phyloP scores from a whole-genome alignment of 1,139 yeast genomes.

The Pneumocystis wakefieldiae region DNA sequence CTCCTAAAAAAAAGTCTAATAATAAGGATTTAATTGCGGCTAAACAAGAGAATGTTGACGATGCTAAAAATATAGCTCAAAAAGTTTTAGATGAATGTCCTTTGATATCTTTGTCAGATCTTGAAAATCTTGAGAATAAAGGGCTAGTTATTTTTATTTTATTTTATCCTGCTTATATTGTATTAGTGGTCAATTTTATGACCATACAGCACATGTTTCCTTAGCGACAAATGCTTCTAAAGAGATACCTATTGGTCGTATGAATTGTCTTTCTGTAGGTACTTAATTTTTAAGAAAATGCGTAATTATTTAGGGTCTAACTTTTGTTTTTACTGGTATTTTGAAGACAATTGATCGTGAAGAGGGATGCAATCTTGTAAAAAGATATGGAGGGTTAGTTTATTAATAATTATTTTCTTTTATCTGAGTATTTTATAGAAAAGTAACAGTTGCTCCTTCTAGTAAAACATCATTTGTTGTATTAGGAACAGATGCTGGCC shows the following conservation, averaged over 20 bases:
- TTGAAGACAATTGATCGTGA: constrained; percentile 67
- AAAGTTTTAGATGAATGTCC: background rate
- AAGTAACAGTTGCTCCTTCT: constrained; percentile 74
- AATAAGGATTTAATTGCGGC: background rate
- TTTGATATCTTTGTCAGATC: background rate
- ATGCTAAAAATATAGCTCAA: background rate
- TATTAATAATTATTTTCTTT: background rate
- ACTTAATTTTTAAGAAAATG: background rate
- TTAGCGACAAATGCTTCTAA: constrained; percentile 4
- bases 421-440: constrained; percentile 17
- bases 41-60: background rate
- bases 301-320: constrained; percentile 38
- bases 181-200: background rate
- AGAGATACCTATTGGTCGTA: constrained; percentile 17
- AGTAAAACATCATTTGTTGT: constrained; percentile 80
- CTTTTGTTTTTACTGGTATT: constrained; percentile 86
- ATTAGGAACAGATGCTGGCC: constrained; percentile 93
- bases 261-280: constrained; percentile 14
- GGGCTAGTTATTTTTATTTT: background rate
- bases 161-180: background rate
- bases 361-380: constrained; percentile 60
- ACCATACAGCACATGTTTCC: background rate
- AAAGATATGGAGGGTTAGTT: constrained; percentile 62
- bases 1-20: background rate
- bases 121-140: background rate